Evolutionary conservation across 169 alveolate genomes (phyloP).

Genomic region (Pseudocohnilembus persalinus): DNA sequence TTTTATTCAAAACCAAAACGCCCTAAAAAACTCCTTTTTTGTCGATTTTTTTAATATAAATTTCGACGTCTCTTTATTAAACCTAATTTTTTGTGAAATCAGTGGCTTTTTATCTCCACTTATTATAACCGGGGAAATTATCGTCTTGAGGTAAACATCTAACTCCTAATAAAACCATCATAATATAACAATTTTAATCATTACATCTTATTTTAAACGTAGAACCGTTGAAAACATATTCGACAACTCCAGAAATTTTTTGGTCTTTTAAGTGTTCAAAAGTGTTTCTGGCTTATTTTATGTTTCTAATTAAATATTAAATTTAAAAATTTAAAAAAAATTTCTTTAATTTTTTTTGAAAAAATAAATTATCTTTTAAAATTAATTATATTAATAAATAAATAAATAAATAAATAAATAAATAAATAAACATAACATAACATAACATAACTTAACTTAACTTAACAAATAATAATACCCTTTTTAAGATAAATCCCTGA

Average conservation of each 20-base stretch:
- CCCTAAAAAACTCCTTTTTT: conserved; percentile 78
- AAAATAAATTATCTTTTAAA: no score
- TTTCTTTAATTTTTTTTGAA: no score
- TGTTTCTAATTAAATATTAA: not conserved
- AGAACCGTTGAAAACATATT: conserved; percentile 72
- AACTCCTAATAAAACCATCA: conserved; percentile 68
- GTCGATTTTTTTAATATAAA: conserved; percentile 68
- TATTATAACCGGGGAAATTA: conserved; percentile 67
- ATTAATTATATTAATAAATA: no score
- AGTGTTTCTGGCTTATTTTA: not conserved
- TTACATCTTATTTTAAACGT: conserved; percentile 73
- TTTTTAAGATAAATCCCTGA: not conserved
- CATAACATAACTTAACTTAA: no score
- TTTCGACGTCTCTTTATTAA: conserved; percentile 72
- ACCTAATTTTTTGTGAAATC: conserved; percentile 65
- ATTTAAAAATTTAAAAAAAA: no score
- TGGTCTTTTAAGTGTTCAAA: not conserved
- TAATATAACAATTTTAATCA: conserved; percentile 55
- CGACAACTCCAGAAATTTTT: conserved; percentile 72
- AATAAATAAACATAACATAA: no score
- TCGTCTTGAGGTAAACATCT: conserved; percentile 70
- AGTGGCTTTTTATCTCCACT: conserved; percentile 63
- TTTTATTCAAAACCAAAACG: conserved; percentile 44
- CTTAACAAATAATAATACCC: no score
- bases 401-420: no score